phyloP scores from a whole-genome alignment of 352 stramenopile species.

The Phytophthora pluvialis region DNA sequence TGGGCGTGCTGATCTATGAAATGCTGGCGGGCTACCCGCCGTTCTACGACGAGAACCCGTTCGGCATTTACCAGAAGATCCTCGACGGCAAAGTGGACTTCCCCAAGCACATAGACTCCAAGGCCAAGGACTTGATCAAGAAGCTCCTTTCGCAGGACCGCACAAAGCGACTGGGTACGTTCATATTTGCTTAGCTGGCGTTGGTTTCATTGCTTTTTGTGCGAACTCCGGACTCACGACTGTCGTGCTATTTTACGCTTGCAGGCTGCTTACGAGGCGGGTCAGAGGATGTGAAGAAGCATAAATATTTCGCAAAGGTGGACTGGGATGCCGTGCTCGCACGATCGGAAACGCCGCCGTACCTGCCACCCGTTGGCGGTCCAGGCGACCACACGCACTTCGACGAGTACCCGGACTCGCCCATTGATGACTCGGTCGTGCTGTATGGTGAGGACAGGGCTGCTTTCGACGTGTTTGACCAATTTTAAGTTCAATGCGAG shows the following conservation, averaged over 20 bases:
- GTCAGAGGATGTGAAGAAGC: constrained; percentile 91
- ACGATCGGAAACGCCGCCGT: constrained; percentile 76
- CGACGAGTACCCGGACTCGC: constrained; percentile 93
- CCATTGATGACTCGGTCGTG: constrained; percentile 82
- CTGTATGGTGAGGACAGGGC: constrained; percentile 87
- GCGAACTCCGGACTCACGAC: neutral
- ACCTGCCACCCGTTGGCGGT: constrained; percentile 84
- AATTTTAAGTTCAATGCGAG: constrained; percentile 71
- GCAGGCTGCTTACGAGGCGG: constrained; percentile 91
- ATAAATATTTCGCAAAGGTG: constrained; percentile 93
- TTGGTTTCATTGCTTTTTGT: neutral
- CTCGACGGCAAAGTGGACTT: constrained; percentile 91
- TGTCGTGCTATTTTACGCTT: constrained; percentile 10
- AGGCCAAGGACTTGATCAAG: constrained; percentile 93
- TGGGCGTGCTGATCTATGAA: constrained; percentile 92
- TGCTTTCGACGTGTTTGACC: constrained; percentile 86
- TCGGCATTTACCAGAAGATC: constrained; percentile 96
- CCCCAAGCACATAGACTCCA: constrained; percentile 89
- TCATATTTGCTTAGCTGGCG: neutral
- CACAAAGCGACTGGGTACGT: constrained; percentile 88
- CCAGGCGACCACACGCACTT: constrained; percentile 93
- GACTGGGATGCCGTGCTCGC: constrained; percentile 87
- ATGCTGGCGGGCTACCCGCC: constrained; percentile 92
- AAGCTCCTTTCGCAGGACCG: constrained; percentile 90
- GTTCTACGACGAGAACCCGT: constrained; percentile 94